phyloP scores from a whole-genome alignment of 75 land plant species.

The Sequoia sempervirens region DNA sequence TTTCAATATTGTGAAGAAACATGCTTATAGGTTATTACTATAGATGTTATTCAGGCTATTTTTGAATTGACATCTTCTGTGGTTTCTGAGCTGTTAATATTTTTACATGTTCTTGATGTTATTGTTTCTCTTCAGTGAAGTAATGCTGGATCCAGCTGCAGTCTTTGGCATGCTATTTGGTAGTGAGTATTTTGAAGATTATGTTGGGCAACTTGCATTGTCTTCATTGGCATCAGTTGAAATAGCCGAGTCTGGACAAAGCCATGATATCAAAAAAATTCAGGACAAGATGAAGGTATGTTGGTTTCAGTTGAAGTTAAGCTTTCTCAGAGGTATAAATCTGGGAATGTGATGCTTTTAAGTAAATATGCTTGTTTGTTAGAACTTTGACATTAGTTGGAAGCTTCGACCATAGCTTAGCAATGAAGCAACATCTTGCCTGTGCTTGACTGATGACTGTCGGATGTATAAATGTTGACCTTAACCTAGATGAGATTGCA shows the following conservation, averaged over 20 bases:
- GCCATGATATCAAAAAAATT: slow-evolving; percentile 27
- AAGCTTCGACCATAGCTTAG: background rate
- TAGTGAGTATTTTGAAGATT: slow-evolving; percentile 82
- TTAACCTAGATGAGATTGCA: background rate
- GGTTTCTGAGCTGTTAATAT: background rate
- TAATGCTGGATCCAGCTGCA: slow-evolving; percentile 80
- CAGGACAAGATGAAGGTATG: slow-evolving; percentile 64
- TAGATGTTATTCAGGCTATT: background rate
- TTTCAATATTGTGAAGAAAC: background rate
- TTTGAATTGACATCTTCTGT: background rate
- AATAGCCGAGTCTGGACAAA: slow-evolving; percentile 26
- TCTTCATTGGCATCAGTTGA: slow-evolving; percentile 68
- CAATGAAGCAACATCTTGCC: background rate
- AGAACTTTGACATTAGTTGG: background rate
- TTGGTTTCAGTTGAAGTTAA: background rate
- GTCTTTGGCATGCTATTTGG: slow-evolving; percentile 93
- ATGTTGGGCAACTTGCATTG: slow-evolving; percentile 79
- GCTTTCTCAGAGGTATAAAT: background rate
- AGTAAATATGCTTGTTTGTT: background rate
- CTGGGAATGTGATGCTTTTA: background rate
- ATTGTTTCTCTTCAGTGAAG: slow-evolving; percentile 42
- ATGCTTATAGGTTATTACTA: background rate
- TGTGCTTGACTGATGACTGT: background rate
- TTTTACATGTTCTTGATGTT: background rate
- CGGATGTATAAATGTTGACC: background rate